Conservation (phyloP, 176 grass and related monocot genomes). For the Carex kokanica region DNA sequence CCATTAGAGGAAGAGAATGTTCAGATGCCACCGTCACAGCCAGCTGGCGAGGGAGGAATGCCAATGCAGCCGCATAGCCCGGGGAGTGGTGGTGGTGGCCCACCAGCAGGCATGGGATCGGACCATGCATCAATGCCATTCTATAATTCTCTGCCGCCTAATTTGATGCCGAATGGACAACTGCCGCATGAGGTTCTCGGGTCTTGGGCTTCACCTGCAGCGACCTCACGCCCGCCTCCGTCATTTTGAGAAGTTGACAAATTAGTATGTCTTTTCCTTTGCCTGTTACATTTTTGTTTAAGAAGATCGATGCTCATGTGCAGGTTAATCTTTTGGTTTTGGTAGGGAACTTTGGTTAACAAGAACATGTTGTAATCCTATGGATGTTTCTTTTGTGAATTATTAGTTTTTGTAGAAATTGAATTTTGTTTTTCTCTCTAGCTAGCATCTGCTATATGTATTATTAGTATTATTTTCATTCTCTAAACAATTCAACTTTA, state of each 20-base stretch:
- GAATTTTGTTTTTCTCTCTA: neutral
- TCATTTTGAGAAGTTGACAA: slow-evolving; percentile 21
- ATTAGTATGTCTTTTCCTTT: slow-evolving; percentile 17
- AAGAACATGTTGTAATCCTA: slow-evolving; percentile 17
- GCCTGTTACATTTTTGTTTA: slow-evolving; percentile 20
- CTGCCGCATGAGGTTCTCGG: slow-evolving; percentile 56
- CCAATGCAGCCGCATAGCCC: slow-evolving; percentile 31
- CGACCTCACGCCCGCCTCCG: slow-evolving; percentile 32
- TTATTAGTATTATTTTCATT: neutral
- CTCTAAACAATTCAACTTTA: neutral
- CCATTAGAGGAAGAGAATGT: slow-evolving; percentile 48
- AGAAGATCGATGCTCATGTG: neutral
- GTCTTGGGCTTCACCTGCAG: slow-evolving; percentile 43
- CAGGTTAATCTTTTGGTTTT: slow-evolving; percentile 18
- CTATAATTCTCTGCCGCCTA: slow-evolving; percentile 54
- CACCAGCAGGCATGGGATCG: neutral
- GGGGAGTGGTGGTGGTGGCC: slow-evolving; percentile 18
- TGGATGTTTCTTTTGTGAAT: slow-evolving; percentile 20
- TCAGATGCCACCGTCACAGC: neutral
- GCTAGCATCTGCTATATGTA: neutral
- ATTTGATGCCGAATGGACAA: slow-evolving; percentile 64
- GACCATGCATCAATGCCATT: slow-evolving; percentile 50
- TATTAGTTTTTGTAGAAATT: slow-evolving; percentile 20
- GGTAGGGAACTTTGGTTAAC: neutral
- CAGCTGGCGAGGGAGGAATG: slow-evolving; percentile 16